Conservation (phyloP, 1,284 basidiomycete genomes). For the Blastosporella zonata region DNA sequence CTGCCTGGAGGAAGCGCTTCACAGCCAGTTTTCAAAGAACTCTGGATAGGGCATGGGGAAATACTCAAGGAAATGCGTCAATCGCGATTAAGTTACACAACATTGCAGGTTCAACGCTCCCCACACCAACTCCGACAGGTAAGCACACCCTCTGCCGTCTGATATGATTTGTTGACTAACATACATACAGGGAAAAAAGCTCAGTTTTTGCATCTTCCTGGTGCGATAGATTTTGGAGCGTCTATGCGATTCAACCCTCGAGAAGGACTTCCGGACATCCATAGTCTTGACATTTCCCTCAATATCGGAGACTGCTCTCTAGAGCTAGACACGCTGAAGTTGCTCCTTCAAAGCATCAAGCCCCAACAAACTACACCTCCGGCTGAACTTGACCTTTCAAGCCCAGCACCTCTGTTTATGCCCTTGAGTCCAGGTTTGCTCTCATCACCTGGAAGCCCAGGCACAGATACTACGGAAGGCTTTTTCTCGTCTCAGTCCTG, state of each 20-base stretch:
- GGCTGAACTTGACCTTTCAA: not conserved
- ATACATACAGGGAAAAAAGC: conserved; percentile 21
- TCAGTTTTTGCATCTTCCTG: conserved; percentile 44
- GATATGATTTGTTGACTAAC: not conserved
- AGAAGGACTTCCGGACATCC: conserved; percentile 49
- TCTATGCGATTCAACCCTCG: conserved; percentile 59
- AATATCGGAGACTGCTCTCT: conserved; percentile 45
- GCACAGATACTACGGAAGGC: conserved; percentile 7
- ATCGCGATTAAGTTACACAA: conserved; percentile 49
- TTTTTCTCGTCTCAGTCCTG: conserved; percentile 19
- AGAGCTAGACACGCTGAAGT: conserved; percentile 44
- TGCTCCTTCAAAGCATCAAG: conserved; percentile 33
- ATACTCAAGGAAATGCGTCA: conserved; percentile 51
- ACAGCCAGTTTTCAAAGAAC: conserved; percentile 57
- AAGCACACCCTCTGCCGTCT: conserved; percentile 6
- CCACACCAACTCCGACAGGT: conserved; percentile 29
- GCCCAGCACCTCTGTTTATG: conserved; percentile 10
- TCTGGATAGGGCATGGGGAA: conserved; percentile 66
- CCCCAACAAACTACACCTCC: conserved; percentile 12
- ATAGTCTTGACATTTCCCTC: conserved; percentile 50
- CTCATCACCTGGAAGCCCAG: conserved; percentile 21
- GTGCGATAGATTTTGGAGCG: conserved; percentile 41
- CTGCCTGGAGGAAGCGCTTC: conserved; percentile 59
- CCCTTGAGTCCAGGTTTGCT: not conserved
- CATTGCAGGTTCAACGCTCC: conserved; percentile 41